Percentiles rank a stretch among this genome's conserved stretches.
These are phyloP conservation scores for Halteria grandinella DNA, from an alignment of 73 alveolate species.

Conservation along the genomic window DNA sequence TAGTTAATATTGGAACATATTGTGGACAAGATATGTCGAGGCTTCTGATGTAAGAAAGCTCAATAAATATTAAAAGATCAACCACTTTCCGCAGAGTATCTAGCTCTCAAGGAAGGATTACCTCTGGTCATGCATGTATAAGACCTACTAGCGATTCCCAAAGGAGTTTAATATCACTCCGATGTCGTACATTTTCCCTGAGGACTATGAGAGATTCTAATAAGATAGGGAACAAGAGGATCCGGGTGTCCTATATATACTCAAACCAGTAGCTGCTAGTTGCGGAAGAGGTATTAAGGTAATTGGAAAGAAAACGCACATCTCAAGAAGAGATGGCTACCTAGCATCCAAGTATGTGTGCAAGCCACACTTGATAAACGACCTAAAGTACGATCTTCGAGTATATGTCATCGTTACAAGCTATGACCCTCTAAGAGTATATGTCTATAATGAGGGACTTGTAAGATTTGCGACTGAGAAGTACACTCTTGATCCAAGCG, in stretches of 20 bases:
- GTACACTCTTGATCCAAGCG: conserved; percentile 67
- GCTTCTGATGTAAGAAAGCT: conserved; percentile 69
- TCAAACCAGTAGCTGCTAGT: conserved; percentile 92
- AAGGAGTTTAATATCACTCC: conserved; percentile 88
- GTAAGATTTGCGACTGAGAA: conserved; percentile 94
- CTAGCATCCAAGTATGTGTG: conserved; percentile 80
- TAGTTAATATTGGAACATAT: conserved; percentile 64
- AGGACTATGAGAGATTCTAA: conserved; percentile 89
- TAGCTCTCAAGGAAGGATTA: conserved; percentile 83
- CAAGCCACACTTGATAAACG: conserved; percentile 90
- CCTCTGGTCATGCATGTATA: conserved; percentile 74
- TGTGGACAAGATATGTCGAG: conserved; percentile 73
- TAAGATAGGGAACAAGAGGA: conserved; percentile 73
- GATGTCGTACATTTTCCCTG: conserved; percentile 84
- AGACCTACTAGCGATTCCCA: conserved; percentile 66
- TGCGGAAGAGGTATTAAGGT: conserved; percentile 97
- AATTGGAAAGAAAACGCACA: conserved; percentile 77
- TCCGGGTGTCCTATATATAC: conserved; percentile 78
- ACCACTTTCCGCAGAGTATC: conserved; percentile 86
- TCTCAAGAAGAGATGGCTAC: conserved; percentile 60
- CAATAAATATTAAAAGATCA: conserved; percentile 74
- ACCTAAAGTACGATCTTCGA: conserved; percentile 92
- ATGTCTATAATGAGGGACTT: conserved; percentile 90
- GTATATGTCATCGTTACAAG: conserved; percentile 88
- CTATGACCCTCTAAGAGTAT: conserved; percentile 91